phyloP scores from a whole-genome alignment of 2,329 filamentous ascomycete genomes.

The Raffaelea albimanens region DNA sequence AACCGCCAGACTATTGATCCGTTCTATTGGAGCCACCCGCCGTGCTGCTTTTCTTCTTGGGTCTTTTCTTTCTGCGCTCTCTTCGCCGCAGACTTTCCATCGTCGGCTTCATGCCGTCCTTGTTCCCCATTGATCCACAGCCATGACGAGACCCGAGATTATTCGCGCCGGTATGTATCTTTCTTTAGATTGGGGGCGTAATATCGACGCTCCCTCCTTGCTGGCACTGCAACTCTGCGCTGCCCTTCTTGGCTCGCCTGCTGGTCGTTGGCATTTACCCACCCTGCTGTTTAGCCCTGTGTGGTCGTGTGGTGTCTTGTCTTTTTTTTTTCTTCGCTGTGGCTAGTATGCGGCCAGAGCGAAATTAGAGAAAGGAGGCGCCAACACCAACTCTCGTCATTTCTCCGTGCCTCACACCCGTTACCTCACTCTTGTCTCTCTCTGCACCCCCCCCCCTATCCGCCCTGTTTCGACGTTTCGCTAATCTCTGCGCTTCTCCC shows the following conservation, averaged over 20 bases:
- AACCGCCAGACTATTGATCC: no score
- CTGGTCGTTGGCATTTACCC: not conserved
- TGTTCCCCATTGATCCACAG: slow-evolving; percentile 25
- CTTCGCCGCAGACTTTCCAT: not conserved
- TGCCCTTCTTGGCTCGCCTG: no score
- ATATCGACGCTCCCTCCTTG: no score
- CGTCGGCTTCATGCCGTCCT: slow-evolving; percentile 18
- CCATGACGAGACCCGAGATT: slow-evolving; percentile 51
- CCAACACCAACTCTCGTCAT: no score
- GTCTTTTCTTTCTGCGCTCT: not conserved
- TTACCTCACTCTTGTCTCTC: no score
- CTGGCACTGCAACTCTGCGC: no score
- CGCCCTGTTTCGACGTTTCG: slow-evolving; percentile 12
- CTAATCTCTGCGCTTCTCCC: slow-evolving; percentile 12
- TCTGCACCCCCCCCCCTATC: not conserved
- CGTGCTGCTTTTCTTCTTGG: no score
- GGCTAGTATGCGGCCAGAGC: slow-evolving; percentile 2
- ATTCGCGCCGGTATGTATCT: slow-evolving; percentile 47
- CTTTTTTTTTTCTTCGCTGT: slow-evolving; percentile 1
- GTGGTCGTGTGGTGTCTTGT: not conserved
- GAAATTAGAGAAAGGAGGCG: not conserved
- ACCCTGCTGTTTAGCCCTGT: not conserved
- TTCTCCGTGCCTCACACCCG: no score
- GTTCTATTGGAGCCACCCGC: no score
- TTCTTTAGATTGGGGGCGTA: not conserved